Conservation (phyloP, 1,284 basidiomycete genomes). For the Acaromyces ingoldii region DNA sequence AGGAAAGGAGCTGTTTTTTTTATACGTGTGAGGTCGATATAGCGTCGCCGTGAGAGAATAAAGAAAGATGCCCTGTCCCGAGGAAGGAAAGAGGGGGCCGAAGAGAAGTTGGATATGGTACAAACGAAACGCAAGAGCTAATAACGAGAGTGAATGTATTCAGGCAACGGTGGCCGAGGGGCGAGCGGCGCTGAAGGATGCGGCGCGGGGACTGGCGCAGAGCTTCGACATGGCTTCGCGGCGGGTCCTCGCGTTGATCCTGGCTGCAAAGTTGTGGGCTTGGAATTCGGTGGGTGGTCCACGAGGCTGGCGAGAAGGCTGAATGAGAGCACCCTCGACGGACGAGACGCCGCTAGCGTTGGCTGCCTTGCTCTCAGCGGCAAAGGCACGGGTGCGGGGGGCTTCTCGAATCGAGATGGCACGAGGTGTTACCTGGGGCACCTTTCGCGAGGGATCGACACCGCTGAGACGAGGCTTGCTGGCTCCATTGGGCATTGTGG, state of each 20-base stretch:
- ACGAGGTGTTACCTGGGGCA: constrained; percentile 8
- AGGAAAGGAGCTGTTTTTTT: too few species aligned
- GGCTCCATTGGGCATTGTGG: constrained; percentile 25
- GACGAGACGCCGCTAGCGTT: not conserved
- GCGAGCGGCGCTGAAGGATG: constrained; percentile 9
- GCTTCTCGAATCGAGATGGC: constrained; percentile 27
- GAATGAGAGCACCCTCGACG: constrained; percentile 10
- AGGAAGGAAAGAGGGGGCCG: not conserved
- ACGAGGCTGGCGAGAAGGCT: constrained; percentile 37
- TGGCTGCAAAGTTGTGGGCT: constrained; percentile 38
- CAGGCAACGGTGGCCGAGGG: not conserved
- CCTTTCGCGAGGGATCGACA: not conserved
- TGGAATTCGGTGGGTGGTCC: constrained; percentile 42
- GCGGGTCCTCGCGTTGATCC: constrained; percentile 34
- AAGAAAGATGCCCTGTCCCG: not conserved
- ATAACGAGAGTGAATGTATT: not conserved
- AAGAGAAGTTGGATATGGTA: not conserved
- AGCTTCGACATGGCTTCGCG: constrained; percentile 44
- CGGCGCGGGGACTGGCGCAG: constrained; percentile 36
- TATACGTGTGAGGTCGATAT: not conserved
- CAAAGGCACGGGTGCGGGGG: constrained; percentile 26
- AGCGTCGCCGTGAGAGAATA: not conserved
- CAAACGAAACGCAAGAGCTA: not conserved
- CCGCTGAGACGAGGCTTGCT: not conserved
- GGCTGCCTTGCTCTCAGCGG: constrained; percentile 12